These are phyloP conservation scores for Silene vulgaris DNA, from an alignment of 179 eudicot species.

Conservation along the genomic window DNA sequence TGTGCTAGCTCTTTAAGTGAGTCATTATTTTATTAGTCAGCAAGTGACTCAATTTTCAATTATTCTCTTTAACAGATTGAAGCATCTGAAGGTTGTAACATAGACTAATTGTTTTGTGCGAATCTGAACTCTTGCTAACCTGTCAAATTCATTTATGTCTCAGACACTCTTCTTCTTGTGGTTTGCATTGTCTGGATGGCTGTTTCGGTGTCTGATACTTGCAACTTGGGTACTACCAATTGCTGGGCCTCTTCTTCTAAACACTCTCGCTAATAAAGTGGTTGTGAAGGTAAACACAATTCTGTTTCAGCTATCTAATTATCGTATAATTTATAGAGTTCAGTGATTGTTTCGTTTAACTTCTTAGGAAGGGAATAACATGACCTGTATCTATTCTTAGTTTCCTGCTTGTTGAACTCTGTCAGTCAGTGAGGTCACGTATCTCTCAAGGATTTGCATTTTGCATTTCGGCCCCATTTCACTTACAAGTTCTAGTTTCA, in stretches of 20 bases:
- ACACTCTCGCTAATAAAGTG: slow-evolving; percentile 68
- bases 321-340: neutral
- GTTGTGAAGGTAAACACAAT: slow-evolving; percentile 61
- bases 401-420: neutral
- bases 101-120: neutral
- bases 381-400: neutral
- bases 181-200: slow-evolving; percentile 97
- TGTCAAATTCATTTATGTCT: slow-evolving; percentile 14
- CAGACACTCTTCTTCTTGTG: slow-evolving; percentile 88
- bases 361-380: neutral
- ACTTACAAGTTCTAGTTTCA: neutral
- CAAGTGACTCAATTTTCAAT: too few species aligned
- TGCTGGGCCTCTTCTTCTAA: slow-evolving; percentile 80
- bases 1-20: too few species aligned
- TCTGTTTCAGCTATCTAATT: neutral
- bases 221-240: slow-evolving; percentile 82
- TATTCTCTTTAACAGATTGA: neutral
- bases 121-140: slow-evolving; percentile 4
- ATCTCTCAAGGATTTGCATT: neutral
- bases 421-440: neutral
- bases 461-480: neutral
- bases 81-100: neutral
- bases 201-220: slow-evolving; percentile 67
- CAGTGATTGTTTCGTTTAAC: neutral
- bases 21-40: too few species aligned